Evolutionary conservation across 352 stramenopile species (phyloP), one percentile per base, ranked within the genome.

Genomic region (Phytopythium vexans): DNA sequence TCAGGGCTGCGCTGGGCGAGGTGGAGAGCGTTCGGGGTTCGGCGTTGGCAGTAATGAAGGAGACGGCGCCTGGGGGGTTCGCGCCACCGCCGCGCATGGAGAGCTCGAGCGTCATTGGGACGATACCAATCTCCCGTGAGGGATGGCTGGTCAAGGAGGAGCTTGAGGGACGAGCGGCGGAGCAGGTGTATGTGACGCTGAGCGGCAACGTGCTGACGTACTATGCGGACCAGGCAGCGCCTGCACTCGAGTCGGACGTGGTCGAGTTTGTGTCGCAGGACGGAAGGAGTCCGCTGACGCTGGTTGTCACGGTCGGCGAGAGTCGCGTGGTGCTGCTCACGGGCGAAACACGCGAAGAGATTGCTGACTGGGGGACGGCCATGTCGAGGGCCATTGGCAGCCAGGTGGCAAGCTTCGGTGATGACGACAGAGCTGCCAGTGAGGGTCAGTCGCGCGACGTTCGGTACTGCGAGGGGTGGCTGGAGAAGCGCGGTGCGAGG

Each of bases 121-220:
- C 46, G 33, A 35, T 52, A 9, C 33, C 32, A 3, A 35, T 52
- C 14, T 42, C 46, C 33, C 34, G 32, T 5, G 46, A 52, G 46
- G 69, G 69, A 12, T 88, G 77, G 77, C 49, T 88, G 6, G 52
- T 84, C 21, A 66, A 77, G 36, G 60, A 74, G 33, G 44, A 66
- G 27, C 35, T 40, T 1, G 46, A 58, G 42, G 32, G 54, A 27
- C 47, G 42, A 15, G 72, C 47, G 35, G 90, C 78, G 81, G 84
- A 83, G 47, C 74, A 73, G 32, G 50, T 77, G 12, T 91, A 76
- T 58, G 70, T 81, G 37, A 61, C 66, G 49, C 64, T 93, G 2
- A 56, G 60, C 33, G 75, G 73, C 11, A 77, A 57, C 11, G 66
- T 64, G 41, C 52, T 93, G 27, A 72, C 68, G 56, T 88, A 90